Base-by-base conservation (phyloP, 2,329 filamentous ascomycete genomes). In the Ramularia endophylla region DNA sequence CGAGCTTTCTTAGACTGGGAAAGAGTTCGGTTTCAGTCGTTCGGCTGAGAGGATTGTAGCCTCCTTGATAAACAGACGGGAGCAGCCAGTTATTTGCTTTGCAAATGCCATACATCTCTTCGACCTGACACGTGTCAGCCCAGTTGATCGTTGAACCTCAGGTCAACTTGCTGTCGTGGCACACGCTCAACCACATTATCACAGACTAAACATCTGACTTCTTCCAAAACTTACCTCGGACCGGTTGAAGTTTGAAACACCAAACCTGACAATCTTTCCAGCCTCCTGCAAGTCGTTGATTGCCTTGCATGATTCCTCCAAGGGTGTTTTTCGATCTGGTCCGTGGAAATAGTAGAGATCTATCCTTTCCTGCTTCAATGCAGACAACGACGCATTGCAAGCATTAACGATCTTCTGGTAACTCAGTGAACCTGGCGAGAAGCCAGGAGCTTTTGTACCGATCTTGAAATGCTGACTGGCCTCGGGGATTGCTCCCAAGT, bases 251-350 rank as follows among this genome's bases (percentile, higher is more conserved):
- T 75, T 75, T 41, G 61, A 65, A 29, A 74, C 55, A 0, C 69
- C 71, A 25, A 70, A 65, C 1, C 62, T 55, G n/a, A 56, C 55
- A 50, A 75, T 73, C 18, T 62, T 60, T 0, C 72, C 72, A 36
- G 69, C 63, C 17, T 65, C 48, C 55, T 71, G 58, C 1, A 75
- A 59, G 4, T 64, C 54, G 48, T 76, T 64, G 25, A 75, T 65
- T 18, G 62, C 70, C 5, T 59, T 54, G n/a, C 74, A 57, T 1
- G 72, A 73, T 4, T 67, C 65, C 36, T 69, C 66, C 37, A 66
- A 63, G 0, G 72, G 63, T 0, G 69, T 70, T 2, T 56, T 39
- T 2, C 67, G 60, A 46, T 75, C 72, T 0, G 70, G 70, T 4
- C 61, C 61, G 48, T 73, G 70, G n/a, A 70, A 63, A 38, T 66